Percentiles rank a stretch among this genome's conserved stretches.
Evolutionary conservation across 2,329 filamentous ascomycete genomes (phyloP).

Genomic region (Trichophyton schoenleinii): DNA sequence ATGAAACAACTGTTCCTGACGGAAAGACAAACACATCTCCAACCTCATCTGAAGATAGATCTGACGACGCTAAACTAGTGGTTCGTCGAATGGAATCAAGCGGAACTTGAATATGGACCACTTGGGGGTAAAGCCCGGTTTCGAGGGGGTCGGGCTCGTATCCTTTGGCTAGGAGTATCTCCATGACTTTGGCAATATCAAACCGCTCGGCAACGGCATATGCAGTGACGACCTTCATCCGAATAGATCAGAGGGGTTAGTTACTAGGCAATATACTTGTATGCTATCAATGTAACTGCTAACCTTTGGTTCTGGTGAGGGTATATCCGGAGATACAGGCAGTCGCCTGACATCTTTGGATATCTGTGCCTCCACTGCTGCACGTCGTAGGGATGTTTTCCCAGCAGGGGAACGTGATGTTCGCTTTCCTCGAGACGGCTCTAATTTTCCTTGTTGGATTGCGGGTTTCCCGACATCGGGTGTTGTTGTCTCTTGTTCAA

Average conservation of each 20-base stretch:
- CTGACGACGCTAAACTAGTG: conserved; percentile 28
- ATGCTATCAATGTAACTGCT: not conserved
- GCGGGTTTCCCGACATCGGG: not conserved
- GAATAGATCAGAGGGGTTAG: conserved; percentile 6
- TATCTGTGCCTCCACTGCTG: conserved; percentile 72
- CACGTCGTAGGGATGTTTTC: conserved; percentile 67
- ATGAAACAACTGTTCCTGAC: conserved; percentile 83
- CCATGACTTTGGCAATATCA: conserved; percentile 45
- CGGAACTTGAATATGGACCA: conserved; percentile 47
- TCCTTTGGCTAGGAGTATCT: conserved; percentile 45
- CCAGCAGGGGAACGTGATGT: conserved; percentile 36
- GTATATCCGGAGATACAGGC: conserved; percentile 27
- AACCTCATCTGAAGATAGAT: conserved; percentile 35
- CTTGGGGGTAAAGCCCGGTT: conserved; percentile 52
- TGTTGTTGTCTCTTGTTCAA: conserved; percentile 7
- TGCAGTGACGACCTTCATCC: conserved; percentile 43
- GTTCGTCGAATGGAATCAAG: conserved; percentile 35
- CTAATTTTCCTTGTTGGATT: not conserved
- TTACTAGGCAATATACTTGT: not conserved
- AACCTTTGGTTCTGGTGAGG: conserved; percentile 28
- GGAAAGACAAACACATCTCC: conserved; percentile 95
- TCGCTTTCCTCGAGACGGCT: conserved; percentile 31
- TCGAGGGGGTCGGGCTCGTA: conserved; percentile 51
- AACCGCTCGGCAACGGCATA: conserved; percentile 59
- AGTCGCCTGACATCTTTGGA: conserved; percentile 41